Evolutionary conservation across 768 basidiomycete genomes (phyloP).

Genomic region (Trametes cingulata): DNA sequence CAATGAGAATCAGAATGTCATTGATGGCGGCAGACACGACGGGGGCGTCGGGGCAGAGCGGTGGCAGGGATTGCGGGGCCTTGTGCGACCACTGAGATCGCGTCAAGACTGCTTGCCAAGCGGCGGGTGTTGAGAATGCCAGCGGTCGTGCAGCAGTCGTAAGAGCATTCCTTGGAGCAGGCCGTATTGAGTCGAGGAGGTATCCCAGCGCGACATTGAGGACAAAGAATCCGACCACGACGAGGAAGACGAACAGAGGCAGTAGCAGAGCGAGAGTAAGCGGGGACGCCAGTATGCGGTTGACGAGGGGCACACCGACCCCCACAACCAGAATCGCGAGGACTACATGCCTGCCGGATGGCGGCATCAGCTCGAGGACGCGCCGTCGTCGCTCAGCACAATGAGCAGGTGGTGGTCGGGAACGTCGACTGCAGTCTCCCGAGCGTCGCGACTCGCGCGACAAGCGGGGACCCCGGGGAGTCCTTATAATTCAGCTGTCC

Average conservation of each 20-base stretch:
- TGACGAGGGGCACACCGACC: constrained; percentile 53
- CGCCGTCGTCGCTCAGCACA: constrained; percentile 4
- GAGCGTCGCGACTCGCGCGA: neutral
- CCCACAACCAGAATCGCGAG: constrained; percentile 59
- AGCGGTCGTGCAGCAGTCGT: constrained; percentile 68
- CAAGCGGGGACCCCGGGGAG: neutral
- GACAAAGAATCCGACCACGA: constrained; percentile 52
- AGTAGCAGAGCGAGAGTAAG: constrained; percentile 62
- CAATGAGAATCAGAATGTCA: constrained; percentile 76
- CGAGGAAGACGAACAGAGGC: constrained; percentile 54
- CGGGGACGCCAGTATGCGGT: constrained; percentile 66
- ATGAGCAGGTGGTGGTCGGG: neutral
- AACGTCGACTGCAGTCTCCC: neutral
- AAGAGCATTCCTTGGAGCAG: constrained; percentile 40
- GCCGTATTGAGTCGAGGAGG: constrained; percentile 51
- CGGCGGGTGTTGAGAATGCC: constrained; percentile 88
- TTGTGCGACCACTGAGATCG: constrained; percentile 89
- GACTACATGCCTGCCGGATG: constrained; percentile 18
- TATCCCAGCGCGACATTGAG: constrained; percentile 58
- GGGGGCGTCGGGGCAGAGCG: constrained; percentile 63
- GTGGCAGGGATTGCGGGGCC: constrained; percentile 64
- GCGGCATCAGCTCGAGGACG: constrained; percentile 4
- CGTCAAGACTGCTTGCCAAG: constrained; percentile 89
- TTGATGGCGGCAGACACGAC: constrained; percentile 73
- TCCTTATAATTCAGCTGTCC: neutral